Evolutionary conservation across 2,329 filamentous ascomycete genomes (phyloP), one percentile per base, ranked within the genome.

Genomic region (Hypoxylon rubiginosum): DNA sequence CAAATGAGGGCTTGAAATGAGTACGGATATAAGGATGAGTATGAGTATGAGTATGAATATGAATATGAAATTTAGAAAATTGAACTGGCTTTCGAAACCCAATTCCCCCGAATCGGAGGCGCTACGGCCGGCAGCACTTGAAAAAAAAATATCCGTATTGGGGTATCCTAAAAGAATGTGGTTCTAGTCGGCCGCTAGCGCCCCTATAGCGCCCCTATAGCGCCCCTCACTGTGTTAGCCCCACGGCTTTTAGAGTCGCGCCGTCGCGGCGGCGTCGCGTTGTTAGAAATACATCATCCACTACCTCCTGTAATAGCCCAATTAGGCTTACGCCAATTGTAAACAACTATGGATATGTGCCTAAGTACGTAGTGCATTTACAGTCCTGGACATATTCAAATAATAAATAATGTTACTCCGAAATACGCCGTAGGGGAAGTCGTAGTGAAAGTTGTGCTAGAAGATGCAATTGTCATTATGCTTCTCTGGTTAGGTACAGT

Each of bases 61-160:
- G 36, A n/a, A 9, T 17, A 3, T 8, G 36, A 17, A 4, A 15
- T 57, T 4, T 4, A 17, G 19, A 67, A 64, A 64, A 57, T 56
- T 53, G 41, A 62, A 56, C 43, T 43, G 52, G 57, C 19, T 61
- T 53, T 62, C 46, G 32, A 59, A 53, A 39, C 34, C 43, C 28
- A 58, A 53, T 49, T 45, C 2, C 48, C 54, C 67, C 64, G 67
- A 67, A 67, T 69, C 67, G 67, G 67, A 69, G 67, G 46, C 41
- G 52, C 61, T 45, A 65, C 56, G 57, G 34, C 30, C 21, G 45
- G 45, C 57, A 61, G 28, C 51, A 21, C 62, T 26, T 56, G 46
- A 57, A 50, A 55, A 60, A 51, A 45, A 50, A 58, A 34, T 57
- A 48, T 52, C 50, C 46, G 39, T 56, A 32, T 64, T 24, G 36